phyloP scores from a whole-genome alignment of 768 basidiomycete species.

The Rossbeevera mucosa region DNA sequence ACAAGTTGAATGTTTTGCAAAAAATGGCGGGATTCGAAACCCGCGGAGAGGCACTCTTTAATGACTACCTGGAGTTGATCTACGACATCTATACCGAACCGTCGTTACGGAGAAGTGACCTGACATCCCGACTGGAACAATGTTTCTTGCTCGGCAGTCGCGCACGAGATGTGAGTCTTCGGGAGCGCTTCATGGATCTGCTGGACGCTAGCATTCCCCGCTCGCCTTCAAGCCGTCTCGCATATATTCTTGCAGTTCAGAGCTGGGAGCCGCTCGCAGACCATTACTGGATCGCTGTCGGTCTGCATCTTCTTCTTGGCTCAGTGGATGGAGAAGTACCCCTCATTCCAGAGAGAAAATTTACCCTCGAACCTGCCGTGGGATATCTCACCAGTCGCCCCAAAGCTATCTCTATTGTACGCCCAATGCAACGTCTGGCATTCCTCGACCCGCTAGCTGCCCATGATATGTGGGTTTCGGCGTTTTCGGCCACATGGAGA shows the following conservation, averaged over 20 bases:
- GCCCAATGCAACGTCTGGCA: slow-evolving; percentile 75
- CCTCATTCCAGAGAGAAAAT: slow-evolving; percentile 41
- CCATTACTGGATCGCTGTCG: slow-evolving; percentile 91
- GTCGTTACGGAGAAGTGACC: slow-evolving; percentile 78
- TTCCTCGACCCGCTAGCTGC: slow-evolving; percentile 75
- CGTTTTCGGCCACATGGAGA: slow-evolving; percentile 84
- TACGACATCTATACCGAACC: slow-evolving; percentile 93
- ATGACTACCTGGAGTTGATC: slow-evolving; percentile 82
- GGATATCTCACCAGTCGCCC: slow-evolving; percentile 40
- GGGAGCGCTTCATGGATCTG: slow-evolving; percentile 85
- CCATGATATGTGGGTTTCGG: slow-evolving; percentile 81
- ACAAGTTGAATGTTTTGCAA: slow-evolving; percentile 84
- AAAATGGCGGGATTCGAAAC: slow-evolving; percentile 85
- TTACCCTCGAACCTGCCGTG: slow-evolving; percentile 29
- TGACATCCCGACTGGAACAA: slow-evolving; percentile 89
- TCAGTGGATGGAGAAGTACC: slow-evolving; percentile 45
- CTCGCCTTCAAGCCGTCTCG: slow-evolving; percentile 73
- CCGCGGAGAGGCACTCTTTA: slow-evolving; percentile 73
- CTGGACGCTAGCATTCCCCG: slow-evolving; percentile 86
- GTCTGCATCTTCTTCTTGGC: slow-evolving; percentile 85
- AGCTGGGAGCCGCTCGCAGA: slow-evolving; percentile 92
- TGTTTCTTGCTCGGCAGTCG: slow-evolving; percentile 91
- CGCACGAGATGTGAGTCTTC: slow-evolving; percentile 69
- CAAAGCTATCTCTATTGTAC: slow-evolving; percentile 53
- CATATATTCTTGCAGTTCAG: slow-evolving; percentile 89